Conservation (phyloP, 2,329 filamentous ascomycete species). For the Hansfordia pulvinata region DNA sequence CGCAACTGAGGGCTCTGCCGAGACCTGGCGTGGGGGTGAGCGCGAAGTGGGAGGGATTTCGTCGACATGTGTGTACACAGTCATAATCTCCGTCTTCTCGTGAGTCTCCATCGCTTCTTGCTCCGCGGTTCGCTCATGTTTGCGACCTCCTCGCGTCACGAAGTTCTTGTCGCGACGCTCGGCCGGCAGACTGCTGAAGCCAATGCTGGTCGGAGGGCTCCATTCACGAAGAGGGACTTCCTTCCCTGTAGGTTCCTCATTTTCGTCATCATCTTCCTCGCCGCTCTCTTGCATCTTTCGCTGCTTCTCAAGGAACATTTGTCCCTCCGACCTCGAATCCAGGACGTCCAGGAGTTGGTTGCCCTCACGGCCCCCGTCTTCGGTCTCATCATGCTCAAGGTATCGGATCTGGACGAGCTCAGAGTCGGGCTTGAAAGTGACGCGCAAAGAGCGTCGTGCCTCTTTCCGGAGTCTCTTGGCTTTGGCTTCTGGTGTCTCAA, state of each 20-base stretch:
- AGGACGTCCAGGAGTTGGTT: constrained; percentile 60
- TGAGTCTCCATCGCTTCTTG: constrained; percentile 41
- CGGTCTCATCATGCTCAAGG: constrained; percentile 59
- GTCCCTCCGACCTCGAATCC: constrained; percentile 61
- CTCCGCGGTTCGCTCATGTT: constrained; percentile 38
- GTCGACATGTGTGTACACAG: constrained; percentile 36
- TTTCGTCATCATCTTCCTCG: constrained; percentile 44
- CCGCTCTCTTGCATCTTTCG: constrained; percentile 39
- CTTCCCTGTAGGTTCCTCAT: constrained; percentile 41
- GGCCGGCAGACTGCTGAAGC: constrained; percentile 32
- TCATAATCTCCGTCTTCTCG: constrained; percentile 47
- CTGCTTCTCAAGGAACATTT: too few species aligned
- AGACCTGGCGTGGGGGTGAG: constrained; percentile 27
- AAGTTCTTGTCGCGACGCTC: constrained; percentile 33
- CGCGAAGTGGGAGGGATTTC: constrained; percentile 44
- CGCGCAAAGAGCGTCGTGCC: constrained; percentile 53
- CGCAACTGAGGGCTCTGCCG: constrained; percentile 23
- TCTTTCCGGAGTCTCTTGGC: constrained; percentile 59
- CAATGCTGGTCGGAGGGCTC: constrained; percentile 29
- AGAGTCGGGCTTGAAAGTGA: constrained; percentile 56
- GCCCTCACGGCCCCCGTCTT: constrained; percentile 53
- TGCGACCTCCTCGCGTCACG: constrained; percentile 37
- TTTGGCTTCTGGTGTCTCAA: constrained; percentile 56
- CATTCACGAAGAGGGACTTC: constrained; percentile 39
- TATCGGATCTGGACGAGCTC: constrained; percentile 53